Conservation (phyloP, 768 basidiomycete species). For the Boletus vermiculosoides region DNA sequence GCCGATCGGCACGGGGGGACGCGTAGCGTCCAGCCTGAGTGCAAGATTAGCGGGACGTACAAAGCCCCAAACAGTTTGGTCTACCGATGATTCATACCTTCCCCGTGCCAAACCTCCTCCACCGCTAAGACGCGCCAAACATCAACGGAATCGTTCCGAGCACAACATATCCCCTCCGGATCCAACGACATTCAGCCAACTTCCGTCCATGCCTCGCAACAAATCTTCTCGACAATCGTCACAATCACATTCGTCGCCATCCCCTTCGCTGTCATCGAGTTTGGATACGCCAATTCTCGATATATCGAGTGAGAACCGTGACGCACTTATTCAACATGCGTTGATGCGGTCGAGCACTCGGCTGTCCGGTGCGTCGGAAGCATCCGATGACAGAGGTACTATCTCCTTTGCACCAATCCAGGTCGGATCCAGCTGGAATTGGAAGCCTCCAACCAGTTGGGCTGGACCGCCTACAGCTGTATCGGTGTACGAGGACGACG, state of each 20-base stretch:
- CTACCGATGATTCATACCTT: constrained; percentile 20
- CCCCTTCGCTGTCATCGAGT: background rate
- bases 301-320: background rate
- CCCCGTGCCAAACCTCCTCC: constrained; percentile 21
- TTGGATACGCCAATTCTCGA: background rate
- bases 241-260: background rate
- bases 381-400: background rate
- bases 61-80: constrained; percentile 9
- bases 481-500: background rate
- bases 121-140: constrained; percentile 11
- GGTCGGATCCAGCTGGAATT: background rate
- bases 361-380: background rate
- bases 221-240: background rate
- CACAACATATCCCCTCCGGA: background rate
- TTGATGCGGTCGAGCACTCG: background rate
- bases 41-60: background rate
- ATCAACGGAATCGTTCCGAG: constrained; percentile 11
- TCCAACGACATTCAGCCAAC: background rate
- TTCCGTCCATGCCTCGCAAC: background rate
- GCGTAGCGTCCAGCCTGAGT: background rate
- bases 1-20: background rate
- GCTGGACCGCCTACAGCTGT: constrained; percentile 11
- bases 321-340: background rate
- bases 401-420: background rate
- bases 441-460: constrained; percentile 30